A percentile compares a stretch with the other conserved stretches of the same genome.
These are phyloP conservation scores for Sonneratia alba DNA, from an alignment of 345 rosid genomes.

Conservation along the genomic window DNA sequence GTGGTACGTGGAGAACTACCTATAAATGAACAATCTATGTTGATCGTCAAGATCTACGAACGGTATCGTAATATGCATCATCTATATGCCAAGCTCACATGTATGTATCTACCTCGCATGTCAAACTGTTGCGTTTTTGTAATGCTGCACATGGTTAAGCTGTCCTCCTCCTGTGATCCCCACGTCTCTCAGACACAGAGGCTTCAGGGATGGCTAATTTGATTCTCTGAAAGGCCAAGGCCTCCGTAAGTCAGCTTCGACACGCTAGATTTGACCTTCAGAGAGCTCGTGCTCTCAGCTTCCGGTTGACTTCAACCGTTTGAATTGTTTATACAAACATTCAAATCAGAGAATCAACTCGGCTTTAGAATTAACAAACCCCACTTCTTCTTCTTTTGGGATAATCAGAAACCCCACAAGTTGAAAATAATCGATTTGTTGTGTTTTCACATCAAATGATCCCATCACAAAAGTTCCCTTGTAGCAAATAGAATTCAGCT, in stretches of 20 bases:
- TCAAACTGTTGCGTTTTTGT: not conserved
- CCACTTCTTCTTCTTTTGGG: not conserved
- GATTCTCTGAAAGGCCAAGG: not conserved
- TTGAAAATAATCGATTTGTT: not conserved
- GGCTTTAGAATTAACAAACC: not conserved
- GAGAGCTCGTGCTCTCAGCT: not conserved
- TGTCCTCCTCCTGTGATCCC: not conserved
- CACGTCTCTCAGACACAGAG: not conserved
- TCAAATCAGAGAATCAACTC: not conserved
- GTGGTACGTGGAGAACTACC: not conserved
- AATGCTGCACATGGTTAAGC: not conserved
- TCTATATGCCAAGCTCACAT: not conserved
- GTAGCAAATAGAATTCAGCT: too few species aligned
- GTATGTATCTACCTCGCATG: not conserved
- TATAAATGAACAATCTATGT: not conserved
- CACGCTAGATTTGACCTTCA: not conserved
- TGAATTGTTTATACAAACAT: not conserved
- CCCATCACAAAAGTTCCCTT: too few species aligned
- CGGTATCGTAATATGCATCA: not conserved
- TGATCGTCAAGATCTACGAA: not conserved
- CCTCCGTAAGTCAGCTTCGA: not conserved
- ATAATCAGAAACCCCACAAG: too few species aligned
- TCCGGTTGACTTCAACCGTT: not conserved
- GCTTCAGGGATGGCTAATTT: not conserved
- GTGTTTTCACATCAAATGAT: too few species aligned